Conservation (phyloP, 495 filamentous ascomycete genomes). For the Aspergillus coremiiformis region DNA sequence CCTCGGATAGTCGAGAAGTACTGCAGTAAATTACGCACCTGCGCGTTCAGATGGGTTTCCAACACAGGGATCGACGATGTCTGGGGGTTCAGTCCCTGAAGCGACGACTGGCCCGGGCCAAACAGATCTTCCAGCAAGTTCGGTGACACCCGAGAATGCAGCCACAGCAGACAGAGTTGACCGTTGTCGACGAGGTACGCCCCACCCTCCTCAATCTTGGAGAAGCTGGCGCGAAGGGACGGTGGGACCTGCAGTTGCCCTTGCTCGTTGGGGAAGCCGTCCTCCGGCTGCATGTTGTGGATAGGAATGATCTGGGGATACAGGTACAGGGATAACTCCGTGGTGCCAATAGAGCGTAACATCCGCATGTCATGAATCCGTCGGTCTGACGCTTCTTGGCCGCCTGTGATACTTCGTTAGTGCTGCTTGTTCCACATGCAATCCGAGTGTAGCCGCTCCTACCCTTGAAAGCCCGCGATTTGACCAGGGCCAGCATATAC, state of each 20-base stretch:
- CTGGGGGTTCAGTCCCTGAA: slow-evolving; percentile 72
- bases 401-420: slow-evolving; percentile 34
- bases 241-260: slow-evolving; percentile 72
- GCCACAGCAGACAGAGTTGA: slow-evolving; percentile 82
- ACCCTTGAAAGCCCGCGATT: slow-evolving; percentile 89
- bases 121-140: slow-evolving; percentile 90
- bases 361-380: slow-evolving; percentile 86
- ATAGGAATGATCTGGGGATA: slow-evolving; percentile 91
- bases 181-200: slow-evolving; percentile 98
- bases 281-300: slow-evolving; percentile 67
- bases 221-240: slow-evolving; percentile 74
- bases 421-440: background rate
- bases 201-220: slow-evolving; percentile 85
- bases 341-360: slow-evolving; percentile 76
- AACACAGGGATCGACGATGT: slow-evolving; percentile 63
- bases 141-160: slow-evolving; percentile 65
- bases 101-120: slow-evolving; percentile 62
- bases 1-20: slow-evolving; percentile 76
- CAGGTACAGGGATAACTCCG: slow-evolving; percentile 84
- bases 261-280: slow-evolving; percentile 83
- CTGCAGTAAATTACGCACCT: slow-evolving; percentile 88
- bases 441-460: slow-evolving; percentile 1
- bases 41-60: slow-evolving; percentile 88
- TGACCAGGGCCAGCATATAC: slow-evolving; percentile 91
- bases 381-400: slow-evolving; percentile 85